Percentiles rank a stretch among this genome's conserved stretches.
Evolutionary conservation across 164 flowering plant species (phyloP).

Genomic region (Macadamia integrifolia): DNA sequence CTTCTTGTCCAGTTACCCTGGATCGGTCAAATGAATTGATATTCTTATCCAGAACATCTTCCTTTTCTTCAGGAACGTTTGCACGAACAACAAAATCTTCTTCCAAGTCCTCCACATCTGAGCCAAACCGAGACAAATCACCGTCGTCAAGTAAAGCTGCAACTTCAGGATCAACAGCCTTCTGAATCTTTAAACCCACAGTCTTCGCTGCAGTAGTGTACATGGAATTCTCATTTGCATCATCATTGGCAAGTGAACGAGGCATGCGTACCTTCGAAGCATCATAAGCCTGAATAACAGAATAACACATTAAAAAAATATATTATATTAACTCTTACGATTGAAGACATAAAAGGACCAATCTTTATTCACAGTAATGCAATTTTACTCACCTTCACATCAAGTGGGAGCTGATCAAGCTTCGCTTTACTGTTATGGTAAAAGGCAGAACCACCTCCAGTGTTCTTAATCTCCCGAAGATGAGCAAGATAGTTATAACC

Average conservation of each 20-base stretch:
- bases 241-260: constrained; percentile 21
- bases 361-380: neutral
- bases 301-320: constrained; percentile 1
- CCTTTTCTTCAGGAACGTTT: constrained; percentile 43
- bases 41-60: constrained; percentile 24
- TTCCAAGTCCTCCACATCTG: constrained; percentile 87
- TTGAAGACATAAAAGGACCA: neutral
- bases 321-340: neutral
- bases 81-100: constrained; percentile 86
- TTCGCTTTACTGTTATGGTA: constrained; percentile 63
- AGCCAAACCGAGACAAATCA: constrained; percentile 59
- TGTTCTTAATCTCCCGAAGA: constrained; percentile 72
- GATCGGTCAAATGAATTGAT: constrained; percentile 13
- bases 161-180: constrained; percentile 73
- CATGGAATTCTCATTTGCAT: constrained; percentile 29
- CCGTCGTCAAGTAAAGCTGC: constrained; percentile 70
- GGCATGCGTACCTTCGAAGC: constrained; percentile 57
- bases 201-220: constrained; percentile 58
- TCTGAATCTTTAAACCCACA: constrained; percentile 58
- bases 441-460: constrained; percentile 73
- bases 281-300: constrained; percentile 65
- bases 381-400: constrained; percentile 62
- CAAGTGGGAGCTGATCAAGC: constrained; percentile 52
- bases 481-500: constrained; percentile 85
- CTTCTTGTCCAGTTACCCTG: constrained; percentile 6